Percentiles rank a stretch among this genome's conserved stretches.
phyloP scores from a whole-genome alignment of 495 filamentous ascomycete species.

The Daldinia grandis region DNA sequence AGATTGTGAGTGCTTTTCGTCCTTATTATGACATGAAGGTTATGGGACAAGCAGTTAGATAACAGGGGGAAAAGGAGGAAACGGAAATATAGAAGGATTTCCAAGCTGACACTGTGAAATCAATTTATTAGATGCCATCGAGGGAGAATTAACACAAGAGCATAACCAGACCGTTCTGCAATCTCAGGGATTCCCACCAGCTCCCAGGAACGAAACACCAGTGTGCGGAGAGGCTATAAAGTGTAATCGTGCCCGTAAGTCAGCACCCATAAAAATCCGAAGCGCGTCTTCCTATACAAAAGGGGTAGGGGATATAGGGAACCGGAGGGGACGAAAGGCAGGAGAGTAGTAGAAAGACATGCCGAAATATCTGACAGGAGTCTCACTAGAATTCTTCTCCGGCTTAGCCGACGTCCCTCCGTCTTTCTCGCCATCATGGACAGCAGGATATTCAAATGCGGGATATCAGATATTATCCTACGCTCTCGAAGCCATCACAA shows the following conservation, averaged over 20 bases:
- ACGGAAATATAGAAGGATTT: slow-evolving; percentile 40
- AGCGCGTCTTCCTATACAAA: not conserved
- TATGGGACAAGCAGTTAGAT: not conserved
- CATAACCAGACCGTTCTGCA: slow-evolving; percentile 44
- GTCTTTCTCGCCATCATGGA: slow-evolving; percentile 56
- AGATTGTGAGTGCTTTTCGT: slow-evolving; percentile 48
- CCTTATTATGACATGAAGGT: not conserved
- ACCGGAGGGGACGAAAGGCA: not conserved
- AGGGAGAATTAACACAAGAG: slow-evolving; percentile 54
- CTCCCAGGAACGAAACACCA: slow-evolving; percentile 50
- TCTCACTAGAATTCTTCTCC: slow-evolving; percentile 59
- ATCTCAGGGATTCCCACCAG: slow-evolving; percentile 53
- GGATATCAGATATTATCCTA: slow-evolving; percentile 63
- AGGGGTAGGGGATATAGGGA: not conserved
- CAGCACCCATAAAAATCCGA: not conserved
- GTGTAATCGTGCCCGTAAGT: slow-evolving; percentile 50
- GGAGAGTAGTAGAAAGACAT: not conserved
- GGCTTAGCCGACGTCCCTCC: slow-evolving; percentile 59
- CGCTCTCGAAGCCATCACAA: slow-evolving; percentile 63
- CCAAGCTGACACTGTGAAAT: slow-evolving; percentile 8
- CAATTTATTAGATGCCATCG: slow-evolving; percentile 49
- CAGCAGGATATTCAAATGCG: slow-evolving; percentile 66
- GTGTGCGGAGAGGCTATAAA: slow-evolving; percentile 50
- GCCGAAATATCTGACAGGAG: not conserved
- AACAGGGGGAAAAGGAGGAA: slow-evolving; percentile 15